phyloP scores from a whole-genome alignment of 1,284 basidiomycete species.

The Puccinia brachypodii region DNA sequence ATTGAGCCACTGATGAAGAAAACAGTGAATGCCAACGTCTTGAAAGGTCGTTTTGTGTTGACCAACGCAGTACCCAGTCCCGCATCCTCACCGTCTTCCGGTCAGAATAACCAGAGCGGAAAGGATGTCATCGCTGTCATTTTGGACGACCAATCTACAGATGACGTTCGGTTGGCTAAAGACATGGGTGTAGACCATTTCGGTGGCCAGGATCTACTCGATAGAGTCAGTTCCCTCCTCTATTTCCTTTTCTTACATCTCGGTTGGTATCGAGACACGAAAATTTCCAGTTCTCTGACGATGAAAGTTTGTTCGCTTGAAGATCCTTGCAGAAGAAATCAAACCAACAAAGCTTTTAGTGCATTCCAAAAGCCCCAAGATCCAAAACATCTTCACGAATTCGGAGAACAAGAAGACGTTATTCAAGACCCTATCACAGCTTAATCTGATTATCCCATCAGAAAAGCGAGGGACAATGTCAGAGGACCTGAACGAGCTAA shows the following conservation, averaged over 20 bases:
- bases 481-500: slow-evolving; percentile 76
- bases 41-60: slow-evolving; percentile 73
- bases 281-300: not conserved
- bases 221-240: slow-evolving; percentile 65
- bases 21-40: slow-evolving; percentile 69
- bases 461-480: slow-evolving; percentile 91
- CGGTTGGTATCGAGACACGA: not conserved
- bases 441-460: slow-evolving; percentile 88
- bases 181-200: slow-evolving; percentile 68
- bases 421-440: not conserved
- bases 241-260: not conserved
- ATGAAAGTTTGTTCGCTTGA: not conserved
- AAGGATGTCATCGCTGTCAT: slow-evolving; percentile 83
- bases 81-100: not conserved
- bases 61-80: slow-evolving; percentile 69
- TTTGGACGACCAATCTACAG: slow-evolving; percentile 66
- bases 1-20: slow-evolving; percentile 71
- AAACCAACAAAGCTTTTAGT: slow-evolving; percentile 73
- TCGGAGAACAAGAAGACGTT: slow-evolving; percentile 17
- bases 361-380: slow-evolving; percentile 70
- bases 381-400: slow-evolving; percentile 83
- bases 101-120: slow-evolving; percentile 59
- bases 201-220: slow-evolving; percentile 78
- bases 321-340: slow-evolving; percentile 32
- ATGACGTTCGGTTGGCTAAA: slow-evolving; percentile 57